Percentiles rank a stretch among this genome's conserved stretches.
phyloP scores from a whole-genome alignment of 176 grass and related monocot genomes.

The Avena insularis region DNA sequence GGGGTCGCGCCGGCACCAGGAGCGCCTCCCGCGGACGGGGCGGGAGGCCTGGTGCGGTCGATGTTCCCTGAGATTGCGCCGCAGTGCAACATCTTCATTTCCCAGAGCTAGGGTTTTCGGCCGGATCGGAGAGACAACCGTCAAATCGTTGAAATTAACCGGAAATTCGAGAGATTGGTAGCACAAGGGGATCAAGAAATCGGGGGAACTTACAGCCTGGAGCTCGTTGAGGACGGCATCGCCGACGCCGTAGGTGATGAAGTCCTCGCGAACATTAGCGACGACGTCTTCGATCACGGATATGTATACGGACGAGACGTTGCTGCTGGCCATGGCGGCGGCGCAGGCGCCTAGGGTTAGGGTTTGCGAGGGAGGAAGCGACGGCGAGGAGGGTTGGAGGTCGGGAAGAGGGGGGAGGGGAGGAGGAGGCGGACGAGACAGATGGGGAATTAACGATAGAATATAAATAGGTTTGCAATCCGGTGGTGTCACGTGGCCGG shows the following conservation, averaged over 20 bases:
- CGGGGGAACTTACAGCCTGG: constrained; percentile 64
- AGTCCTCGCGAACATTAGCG: constrained; percentile 84
- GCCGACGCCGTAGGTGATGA: constrained; percentile 83
- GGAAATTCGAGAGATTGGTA: constrained; percentile 13
- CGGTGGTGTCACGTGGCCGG: constrained; percentile 70
- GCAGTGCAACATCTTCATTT: constrained; percentile 99
- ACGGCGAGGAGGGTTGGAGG: constrained; percentile 2
- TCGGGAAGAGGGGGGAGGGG: background rate
- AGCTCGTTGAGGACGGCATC: constrained; percentile 87
- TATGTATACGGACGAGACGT: constrained; percentile 89
- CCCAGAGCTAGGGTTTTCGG: constrained; percentile 76
- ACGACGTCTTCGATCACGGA: constrained; percentile 94
- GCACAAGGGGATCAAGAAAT: background rate
- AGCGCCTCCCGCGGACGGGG: constrained; percentile 11
- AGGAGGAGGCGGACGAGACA: constrained; percentile 45
- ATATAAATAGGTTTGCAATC: constrained; percentile 99
- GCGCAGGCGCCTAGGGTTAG: constrained; percentile 17
- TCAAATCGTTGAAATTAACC: constrained; percentile 40
- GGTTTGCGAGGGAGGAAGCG: constrained; percentile 31
- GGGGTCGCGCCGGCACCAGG: constrained; percentile 38
- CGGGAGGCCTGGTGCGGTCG: constrained; percentile 47
- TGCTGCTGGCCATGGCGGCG: constrained; percentile 73
- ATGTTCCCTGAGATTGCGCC: constrained; percentile 77
- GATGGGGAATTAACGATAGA: constrained; percentile 74
- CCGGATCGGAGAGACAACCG: constrained; percentile 39